These are phyloP conservation scores for Aspergillus caelatus DNA, from an alignment of 2,329 filamentous ascomycete species.

Conservation along the genomic window DNA sequence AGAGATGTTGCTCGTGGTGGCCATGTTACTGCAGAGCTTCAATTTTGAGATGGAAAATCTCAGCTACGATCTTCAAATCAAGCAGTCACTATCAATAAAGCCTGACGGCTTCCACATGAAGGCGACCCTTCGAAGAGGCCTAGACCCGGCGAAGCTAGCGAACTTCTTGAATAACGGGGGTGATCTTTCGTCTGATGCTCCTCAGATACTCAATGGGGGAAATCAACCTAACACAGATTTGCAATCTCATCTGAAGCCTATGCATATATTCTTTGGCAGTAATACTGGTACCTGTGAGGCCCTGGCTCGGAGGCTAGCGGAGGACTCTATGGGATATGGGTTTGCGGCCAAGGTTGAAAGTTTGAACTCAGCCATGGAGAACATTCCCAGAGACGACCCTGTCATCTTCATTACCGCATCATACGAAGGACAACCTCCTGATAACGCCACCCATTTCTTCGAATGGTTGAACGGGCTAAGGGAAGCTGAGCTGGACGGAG, in stretches of 20 bases:
- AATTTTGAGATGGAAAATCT: conserved; percentile 66
- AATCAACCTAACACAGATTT: conserved; percentile 23
- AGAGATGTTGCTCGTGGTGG: conserved; percentile 65
- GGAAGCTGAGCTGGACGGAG: conserved; percentile 55
- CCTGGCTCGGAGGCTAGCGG: conserved; percentile 65
- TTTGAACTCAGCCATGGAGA: conserved; percentile 64
- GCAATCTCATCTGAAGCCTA: conserved; percentile 41
- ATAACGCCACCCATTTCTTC: conserved; percentile 71
- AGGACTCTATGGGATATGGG: conserved; percentile 61
- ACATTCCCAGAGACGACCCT: conserved; percentile 62
- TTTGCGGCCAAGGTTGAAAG: conserved; percentile 60
- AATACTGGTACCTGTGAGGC: conserved; percentile 76
- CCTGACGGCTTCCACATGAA: conserved; percentile 64
- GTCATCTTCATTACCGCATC: conserved; percentile 70
- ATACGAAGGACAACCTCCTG: conserved; percentile 74
- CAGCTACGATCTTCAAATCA: conserved; percentile 42
- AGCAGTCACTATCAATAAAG: conserved; percentile 44
- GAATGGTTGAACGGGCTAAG: conserved; percentile 64
- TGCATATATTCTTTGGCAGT: conserved; percentile 73
- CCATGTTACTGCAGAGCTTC: conserved; percentile 71
- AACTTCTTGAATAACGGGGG: conserved; percentile 32
- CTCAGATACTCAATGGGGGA: conserved; percentile 18
- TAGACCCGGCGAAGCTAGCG: conserved; percentile 49
- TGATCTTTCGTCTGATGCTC: conserved; percentile 10
- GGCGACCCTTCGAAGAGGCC: conserved; percentile 56